Base-by-base conservation (phyloP, 2,329 filamentous ascomycete genomes). In the Pezicula neosporulosa region DNA sequence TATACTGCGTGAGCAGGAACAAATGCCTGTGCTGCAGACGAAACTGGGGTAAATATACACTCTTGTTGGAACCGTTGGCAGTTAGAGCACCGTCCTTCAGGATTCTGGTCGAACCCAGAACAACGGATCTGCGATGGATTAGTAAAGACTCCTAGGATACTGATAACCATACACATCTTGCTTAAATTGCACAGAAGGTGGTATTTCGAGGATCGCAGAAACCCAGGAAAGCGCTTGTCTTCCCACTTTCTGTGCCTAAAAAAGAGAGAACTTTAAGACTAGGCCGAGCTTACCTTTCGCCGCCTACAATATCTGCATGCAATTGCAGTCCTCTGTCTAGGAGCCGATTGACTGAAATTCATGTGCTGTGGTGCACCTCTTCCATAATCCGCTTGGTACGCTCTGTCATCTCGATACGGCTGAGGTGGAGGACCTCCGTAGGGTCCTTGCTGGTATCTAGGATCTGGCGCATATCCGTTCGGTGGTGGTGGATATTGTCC, bases 31-130 rank as follows among this genome's bases (percentile, higher is more conserved):
- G 85, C 82, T 69, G 89, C 85, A 10, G 85, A 86, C 3, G 84
- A 88, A 21, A 90, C 86, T 2, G 86, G 86, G 1, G 85, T 89
- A 69, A 90, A 90, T 69, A 90, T 82, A 70, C 86, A 90, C 65
- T 88, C 85, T 68, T 89, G 86, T 58, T 86, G 85, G 71, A 89
- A 90, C 44, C 86, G 77, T 57, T 84, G 76, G 65, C 86, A 90
- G 67, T 89, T 89, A 63, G 77, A 81, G 73, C 86, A 90, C 54
- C 85, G 81, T 53, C 86, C 86, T 67, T 89, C 83, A 37, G 85
- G 81, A 37, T 84, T 87, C 51, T 79, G 81, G 62, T 89, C 86
- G 65, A 89, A 90, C 27, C 86, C 86, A 4, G 86, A 89, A 73
- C 86, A 90, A 53, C 86, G 83, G 67, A 89, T 89, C 86, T 89